A percentile compares a stretch with the other conserved stretches of the same genome.
These are phyloP conservation scores for Dalbergia oliveri DNA, from an alignment of 306 rosid species.

Conservation along the genomic window DNA sequence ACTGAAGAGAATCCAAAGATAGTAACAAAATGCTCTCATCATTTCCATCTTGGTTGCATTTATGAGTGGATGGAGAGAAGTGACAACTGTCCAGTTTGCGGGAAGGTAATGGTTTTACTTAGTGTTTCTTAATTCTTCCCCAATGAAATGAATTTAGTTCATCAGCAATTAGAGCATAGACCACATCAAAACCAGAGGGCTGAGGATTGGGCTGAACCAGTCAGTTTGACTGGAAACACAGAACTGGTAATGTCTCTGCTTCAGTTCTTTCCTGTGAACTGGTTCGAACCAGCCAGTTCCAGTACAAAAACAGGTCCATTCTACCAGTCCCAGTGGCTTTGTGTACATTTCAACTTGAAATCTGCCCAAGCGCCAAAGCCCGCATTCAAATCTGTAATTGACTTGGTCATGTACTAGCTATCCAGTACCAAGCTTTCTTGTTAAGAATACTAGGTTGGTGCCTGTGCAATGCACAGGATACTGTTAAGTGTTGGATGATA, in stretches of 20 bases:
- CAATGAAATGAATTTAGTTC: conserved; percentile 11
- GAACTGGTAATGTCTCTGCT: neutral
- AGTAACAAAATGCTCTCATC: conserved; percentile 90
- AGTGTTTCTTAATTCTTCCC: conserved; percentile 30
- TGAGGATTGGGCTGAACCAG: neutral
- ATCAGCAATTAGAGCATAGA: conserved; percentile 16
- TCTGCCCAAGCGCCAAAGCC: neutral
- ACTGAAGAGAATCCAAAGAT: conserved; percentile 93
- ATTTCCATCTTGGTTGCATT: conserved; percentile 97
- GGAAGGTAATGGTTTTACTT: conserved; percentile 74
- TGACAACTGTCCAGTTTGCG: conserved; percentile 98
- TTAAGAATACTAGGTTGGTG: conserved; percentile 15
- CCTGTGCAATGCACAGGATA: neutral
- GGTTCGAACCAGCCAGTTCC: conserved; percentile 13
- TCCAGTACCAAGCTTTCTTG: conserved; percentile 21
- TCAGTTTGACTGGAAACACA: conserved; percentile 10
- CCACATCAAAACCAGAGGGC: conserved; percentile 7
- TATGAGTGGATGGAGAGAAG: conserved; percentile 99
- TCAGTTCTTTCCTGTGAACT: conserved; percentile 4
- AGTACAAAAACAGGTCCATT: neutral
- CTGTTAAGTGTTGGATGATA: neutral
- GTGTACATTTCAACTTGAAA: conserved; percentile 11
- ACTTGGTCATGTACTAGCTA: conserved; percentile 1
- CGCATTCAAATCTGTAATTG: neutral
- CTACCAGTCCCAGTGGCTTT: neutral